Conservation (phyloP, 345 rosid genomes). For the Pistacia vera region DNA sequence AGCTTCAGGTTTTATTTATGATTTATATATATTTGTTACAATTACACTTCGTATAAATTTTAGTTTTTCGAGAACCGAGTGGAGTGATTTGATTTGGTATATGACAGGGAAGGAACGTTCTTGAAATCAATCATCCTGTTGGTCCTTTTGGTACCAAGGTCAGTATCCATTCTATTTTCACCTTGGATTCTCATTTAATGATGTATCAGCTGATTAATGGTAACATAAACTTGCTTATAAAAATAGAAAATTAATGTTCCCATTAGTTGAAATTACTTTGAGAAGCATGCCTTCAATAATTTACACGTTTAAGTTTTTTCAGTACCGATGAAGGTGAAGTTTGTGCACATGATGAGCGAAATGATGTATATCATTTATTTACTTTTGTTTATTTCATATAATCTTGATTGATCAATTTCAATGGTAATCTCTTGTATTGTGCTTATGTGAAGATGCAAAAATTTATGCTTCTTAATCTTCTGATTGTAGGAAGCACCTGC, state of each 20-base stretch:
- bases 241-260: too few species aligned
- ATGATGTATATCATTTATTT: not conserved
- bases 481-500: slow-evolving; percentile 51
- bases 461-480: not conserved
- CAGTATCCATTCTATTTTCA: not conserved
- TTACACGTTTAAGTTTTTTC: too few species aligned
- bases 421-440: not conserved
- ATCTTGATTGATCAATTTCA: not conserved
- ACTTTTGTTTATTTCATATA: not conserved
- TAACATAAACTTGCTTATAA: not conserved
- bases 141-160: slow-evolving; percentile 61
- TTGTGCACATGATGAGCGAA: not conserved
- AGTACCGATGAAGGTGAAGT: not conserved
- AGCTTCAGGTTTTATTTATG: slow-evolving; percentile 26
- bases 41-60: not conserved
- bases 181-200: not conserved
- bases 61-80: not conserved
- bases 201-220: not conserved
- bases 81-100: not conserved
- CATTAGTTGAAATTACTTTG: too few species aligned
- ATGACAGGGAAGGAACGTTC: slow-evolving; percentile 41
- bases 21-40: not conserved
- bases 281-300: too few species aligned
- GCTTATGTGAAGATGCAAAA: not conserved
- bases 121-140: slow-evolving; percentile 36